Percentiles rank a stretch among this genome's conserved stretches.
These are phyloP conservation scores for Pythium scleroteichum DNA, from an alignment of 352 stramenopile species.

Conservation along the genomic window DNA sequence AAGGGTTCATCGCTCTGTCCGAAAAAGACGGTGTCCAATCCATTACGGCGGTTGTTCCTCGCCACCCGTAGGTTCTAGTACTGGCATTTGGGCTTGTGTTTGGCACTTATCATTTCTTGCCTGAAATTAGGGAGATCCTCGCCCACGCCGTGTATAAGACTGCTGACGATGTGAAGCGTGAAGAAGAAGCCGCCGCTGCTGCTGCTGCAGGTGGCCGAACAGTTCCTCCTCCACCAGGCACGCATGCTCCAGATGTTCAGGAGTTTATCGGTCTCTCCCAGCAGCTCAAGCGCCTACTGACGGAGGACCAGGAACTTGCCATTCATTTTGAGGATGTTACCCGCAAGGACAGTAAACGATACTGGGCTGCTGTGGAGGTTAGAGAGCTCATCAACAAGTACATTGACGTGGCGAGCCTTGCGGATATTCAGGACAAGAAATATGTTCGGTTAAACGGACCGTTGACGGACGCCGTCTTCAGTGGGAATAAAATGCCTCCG, in stretches of 20 bases:
- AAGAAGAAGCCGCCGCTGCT: conserved; percentile 42
- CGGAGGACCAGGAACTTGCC: conserved; percentile 28
- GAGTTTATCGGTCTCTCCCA: conserved; percentile 61
- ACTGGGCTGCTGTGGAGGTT: conserved; percentile 53
- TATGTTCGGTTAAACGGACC: conserved; percentile 63
- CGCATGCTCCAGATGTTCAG: conserved; percentile 65
- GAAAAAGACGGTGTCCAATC: conserved; percentile 83
- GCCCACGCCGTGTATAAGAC: conserved; percentile 57
- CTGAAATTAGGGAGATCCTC: conserved; percentile 46
- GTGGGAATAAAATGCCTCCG: conserved; percentile 48
- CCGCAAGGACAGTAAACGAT: conserved; percentile 43
- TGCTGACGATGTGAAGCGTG: conserved; percentile 47
- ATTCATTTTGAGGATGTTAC: conserved; percentile 25
- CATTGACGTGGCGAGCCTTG: conserved; percentile 53
- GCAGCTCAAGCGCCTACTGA: conserved; percentile 58
- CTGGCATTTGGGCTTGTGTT: too few relatives aligned
- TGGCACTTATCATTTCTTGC: background rate
- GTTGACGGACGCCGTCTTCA: conserved; percentile 72
- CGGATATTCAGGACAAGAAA: conserved; percentile 64
- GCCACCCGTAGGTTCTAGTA: conserved; percentile 75
- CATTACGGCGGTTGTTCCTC: conserved; percentile 60
- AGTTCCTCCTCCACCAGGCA: conserved; percentile 52
- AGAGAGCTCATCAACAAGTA: conserved; percentile 64
- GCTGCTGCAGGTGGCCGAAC: conserved; percentile 39
- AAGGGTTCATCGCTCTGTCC: conserved; percentile 51